phyloP scores from a whole-genome alignment of 106 monocot genomes.

The Chionographis japonica region DNA sequence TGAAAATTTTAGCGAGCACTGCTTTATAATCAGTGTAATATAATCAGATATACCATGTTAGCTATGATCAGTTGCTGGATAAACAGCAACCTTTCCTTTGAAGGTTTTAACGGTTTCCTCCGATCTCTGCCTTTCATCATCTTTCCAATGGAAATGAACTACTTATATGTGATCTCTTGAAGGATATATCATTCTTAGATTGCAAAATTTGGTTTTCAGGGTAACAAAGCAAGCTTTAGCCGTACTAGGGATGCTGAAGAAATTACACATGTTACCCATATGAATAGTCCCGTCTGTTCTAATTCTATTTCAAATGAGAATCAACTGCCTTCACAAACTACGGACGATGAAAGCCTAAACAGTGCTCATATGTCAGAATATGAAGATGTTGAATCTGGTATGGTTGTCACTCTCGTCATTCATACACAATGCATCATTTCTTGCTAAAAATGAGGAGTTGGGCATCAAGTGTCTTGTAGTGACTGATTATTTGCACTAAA shows the following conservation, averaged over 20 bases:
- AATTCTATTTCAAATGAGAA: conserved; percentile 56
- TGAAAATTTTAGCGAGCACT: too few relatives aligned
- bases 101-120: too few relatives aligned
- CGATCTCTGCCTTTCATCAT: too few relatives aligned
- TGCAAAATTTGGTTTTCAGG: conserved; percentile 24
- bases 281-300: conserved; percentile 52
- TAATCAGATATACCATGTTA: too few relatives aligned
- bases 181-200: neutral
- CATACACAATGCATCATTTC: conserved; percentile 24
- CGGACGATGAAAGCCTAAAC: conserved; percentile 47
- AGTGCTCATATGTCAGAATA: conserved; percentile 58
- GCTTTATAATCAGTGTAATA: too few relatives aligned
- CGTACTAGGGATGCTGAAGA: conserved; percentile 61
- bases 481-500: conserved; percentile 1
- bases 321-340: conserved; percentile 48
- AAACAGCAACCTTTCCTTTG: too few relatives aligned
- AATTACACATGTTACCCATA: conserved; percentile 17
- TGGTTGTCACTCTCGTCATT: conserved; percentile 1
- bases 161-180: too few relatives aligned
- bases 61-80: too few relatives aligned
- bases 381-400: conserved; percentile 88
- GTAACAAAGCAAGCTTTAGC: conserved; percentile 53
- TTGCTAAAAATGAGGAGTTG: conserved; percentile 1
- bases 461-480: neutral
- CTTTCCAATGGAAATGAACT: too few relatives aligned